Evolutionary conservation across 495 filamentous ascomycete genomes (phyloP).

Genomic region (Endocarpon pusillum): DNA sequence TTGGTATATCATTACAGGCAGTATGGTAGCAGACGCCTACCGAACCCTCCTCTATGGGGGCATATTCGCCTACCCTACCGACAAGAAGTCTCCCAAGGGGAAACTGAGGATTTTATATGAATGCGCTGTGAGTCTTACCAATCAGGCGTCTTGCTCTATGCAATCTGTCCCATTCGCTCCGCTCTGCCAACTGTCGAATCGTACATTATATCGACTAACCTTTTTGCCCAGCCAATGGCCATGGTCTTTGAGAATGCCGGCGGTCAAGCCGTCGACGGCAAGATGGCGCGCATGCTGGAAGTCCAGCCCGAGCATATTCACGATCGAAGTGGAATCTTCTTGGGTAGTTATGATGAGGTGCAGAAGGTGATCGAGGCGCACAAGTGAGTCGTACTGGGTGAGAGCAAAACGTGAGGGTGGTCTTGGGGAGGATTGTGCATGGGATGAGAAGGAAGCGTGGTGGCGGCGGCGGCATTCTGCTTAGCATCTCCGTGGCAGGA

Average conservation of each 20-base stretch:
- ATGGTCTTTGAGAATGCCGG: slow-evolving; percentile 99
- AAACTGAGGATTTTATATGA: slow-evolving; percentile 96
- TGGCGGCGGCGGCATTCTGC: too few relatives aligned
- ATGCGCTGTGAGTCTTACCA: slow-evolving; percentile 38
- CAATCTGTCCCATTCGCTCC: too few relatives aligned
- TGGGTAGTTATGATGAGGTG: slow-evolving; percentile 87
- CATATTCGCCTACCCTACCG: slow-evolving; percentile 91
- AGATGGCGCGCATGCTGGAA: slow-evolving; percentile 75
- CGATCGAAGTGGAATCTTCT: slow-evolving; percentile 87
- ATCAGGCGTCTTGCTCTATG: too few relatives aligned
- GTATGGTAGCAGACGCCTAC: slow-evolving; percentile 97
- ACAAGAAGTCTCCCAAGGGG: slow-evolving; percentile 96
- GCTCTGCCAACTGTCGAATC: neutral
- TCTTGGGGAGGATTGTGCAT: too few relatives aligned
- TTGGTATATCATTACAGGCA: too few relatives aligned
- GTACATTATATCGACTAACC: neutral
- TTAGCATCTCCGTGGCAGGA: too few relatives aligned
- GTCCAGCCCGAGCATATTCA: slow-evolving; percentile 89
- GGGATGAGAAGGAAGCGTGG: too few relatives aligned
- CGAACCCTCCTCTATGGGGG: slow-evolving; percentile 89
- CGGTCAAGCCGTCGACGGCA: slow-evolving; percentile 76
- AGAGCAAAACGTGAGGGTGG: too few relatives aligned
- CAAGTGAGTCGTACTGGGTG: too few relatives aligned
- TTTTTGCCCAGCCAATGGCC: slow-evolving; percentile 53
- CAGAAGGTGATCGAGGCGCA: slow-evolving; percentile 76